These are phyloP conservation scores for Neurospora terricola DNA, from an alignment of 495 filamentous ascomycete species.

Conservation along the genomic window DNA sequence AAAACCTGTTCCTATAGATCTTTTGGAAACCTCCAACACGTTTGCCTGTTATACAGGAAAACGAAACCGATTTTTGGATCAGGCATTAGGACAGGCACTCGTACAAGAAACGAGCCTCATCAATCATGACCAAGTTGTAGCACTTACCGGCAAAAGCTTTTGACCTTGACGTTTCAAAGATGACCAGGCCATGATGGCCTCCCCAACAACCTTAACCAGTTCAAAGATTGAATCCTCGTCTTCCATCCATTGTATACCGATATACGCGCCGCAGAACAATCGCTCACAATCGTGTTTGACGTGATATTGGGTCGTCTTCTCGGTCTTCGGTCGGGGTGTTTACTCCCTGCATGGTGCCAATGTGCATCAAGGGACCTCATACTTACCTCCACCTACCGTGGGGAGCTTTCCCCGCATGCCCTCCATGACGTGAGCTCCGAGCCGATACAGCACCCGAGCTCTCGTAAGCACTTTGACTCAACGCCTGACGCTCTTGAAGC, in stretches of 20 bases:
- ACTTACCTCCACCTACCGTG: background rate
- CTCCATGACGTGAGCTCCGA: background rate
- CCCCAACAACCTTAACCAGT: background rate
- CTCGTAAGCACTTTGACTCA: background rate
- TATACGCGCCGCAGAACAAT: background rate
- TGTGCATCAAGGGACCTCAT: background rate
- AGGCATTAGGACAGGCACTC: background rate
- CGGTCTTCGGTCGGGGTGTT: background rate
- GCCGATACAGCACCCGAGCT: background rate
- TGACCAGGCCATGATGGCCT: background rate
- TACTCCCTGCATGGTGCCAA: background rate
- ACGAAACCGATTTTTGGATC: background rate
- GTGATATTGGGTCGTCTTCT: background rate
- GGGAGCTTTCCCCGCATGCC: background rate
- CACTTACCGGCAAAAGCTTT: background rate
- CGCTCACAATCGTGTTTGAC: background rate
- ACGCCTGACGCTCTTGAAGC: background rate
- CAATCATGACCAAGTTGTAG: background rate
- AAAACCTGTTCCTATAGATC: background rate
- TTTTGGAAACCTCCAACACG: background rate
- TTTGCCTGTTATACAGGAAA: background rate
- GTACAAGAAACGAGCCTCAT: background rate
- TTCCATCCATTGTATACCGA: background rate
- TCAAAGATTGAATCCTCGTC: background rate
- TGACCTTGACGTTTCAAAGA: background rate